A percentile compares a stretch with the other conserved stretches of the same genome.
These are phyloP conservation scores for Nitzschia palea DNA, from an alignment of 108 stramenopile genomes.

Conservation along the genomic window DNA sequence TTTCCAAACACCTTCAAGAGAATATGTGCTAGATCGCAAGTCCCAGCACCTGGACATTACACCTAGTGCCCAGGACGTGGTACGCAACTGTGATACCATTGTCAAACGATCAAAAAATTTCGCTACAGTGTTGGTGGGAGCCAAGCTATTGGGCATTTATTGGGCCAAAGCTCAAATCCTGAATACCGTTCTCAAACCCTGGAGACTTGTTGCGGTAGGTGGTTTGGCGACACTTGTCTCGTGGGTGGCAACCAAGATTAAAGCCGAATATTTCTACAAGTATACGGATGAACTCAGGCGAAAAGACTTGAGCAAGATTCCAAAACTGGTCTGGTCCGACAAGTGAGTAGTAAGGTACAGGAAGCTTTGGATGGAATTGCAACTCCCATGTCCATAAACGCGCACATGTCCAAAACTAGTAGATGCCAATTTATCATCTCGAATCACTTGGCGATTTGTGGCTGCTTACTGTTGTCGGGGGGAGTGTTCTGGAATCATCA, in stretches of 20 bases:
- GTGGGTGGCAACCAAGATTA: conserved; percentile 26
- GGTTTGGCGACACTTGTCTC: background rate
- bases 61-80: conserved; percentile 53
- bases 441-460: no score
- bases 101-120: background rate
- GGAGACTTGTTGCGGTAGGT: background rate
- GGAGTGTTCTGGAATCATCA: no score
- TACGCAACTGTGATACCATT: conserved; percentile 46
- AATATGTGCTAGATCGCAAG: conserved; percentile 52
- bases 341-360: background rate
- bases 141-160: background rate
- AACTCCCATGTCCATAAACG: no score
- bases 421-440: no score
- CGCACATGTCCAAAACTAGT: no score
- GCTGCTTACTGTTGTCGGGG: no score
- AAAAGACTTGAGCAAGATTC: conserved; percentile 41
- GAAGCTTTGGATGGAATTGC: no score
- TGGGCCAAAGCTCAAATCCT: background rate
- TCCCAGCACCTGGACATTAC: conserved; percentile 56
- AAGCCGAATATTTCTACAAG: conserved; percentile 43
- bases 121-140: background rate
- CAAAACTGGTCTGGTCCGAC: conserved; percentile 41
- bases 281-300: conserved; percentile 38
- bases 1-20: conserved; percentile 37
- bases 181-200: conserved; percentile 10